Percentiles rank a stretch among this genome's conserved stretches.
These are phyloP conservation scores for Carex scoparia DNA, from an alignment of 176 grass and related monocot species.

Conservation along the genomic window DNA sequence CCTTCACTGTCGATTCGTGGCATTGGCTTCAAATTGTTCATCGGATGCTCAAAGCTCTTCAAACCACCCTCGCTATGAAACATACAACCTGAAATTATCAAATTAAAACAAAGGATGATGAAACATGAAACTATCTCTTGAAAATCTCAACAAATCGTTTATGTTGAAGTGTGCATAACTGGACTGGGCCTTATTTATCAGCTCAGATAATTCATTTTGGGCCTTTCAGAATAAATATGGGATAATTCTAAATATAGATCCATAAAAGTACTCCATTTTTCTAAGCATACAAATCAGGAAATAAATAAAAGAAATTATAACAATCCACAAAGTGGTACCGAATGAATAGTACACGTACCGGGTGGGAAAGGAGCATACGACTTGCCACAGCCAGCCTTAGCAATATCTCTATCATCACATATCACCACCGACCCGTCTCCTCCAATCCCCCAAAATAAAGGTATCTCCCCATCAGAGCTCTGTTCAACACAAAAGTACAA, in stretches of 20 bases:
- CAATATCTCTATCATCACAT: constrained; percentile 54
- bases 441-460: constrained; percentile 74
- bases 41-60: constrained; percentile 96
- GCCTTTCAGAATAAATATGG: background rate
- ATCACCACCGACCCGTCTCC: constrained; percentile 88
- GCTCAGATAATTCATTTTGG: background rate
- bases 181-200: background rate
- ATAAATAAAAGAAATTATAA: background rate
- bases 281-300: no score
- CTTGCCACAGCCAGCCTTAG: constrained; percentile 62
- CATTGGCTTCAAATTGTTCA: constrained; percentile 77
- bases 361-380: constrained; percentile 81
- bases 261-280: background rate
- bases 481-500: background rate
- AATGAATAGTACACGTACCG: constrained; percentile 18
- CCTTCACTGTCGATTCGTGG: constrained; percentile 91
- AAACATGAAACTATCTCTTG: background rate
- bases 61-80: constrained; percentile 90
- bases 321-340: background rate
- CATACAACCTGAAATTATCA: constrained; percentile 57
- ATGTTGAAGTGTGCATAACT: background rate
- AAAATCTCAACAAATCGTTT: background rate
- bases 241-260: background rate
- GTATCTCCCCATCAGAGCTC: constrained; percentile 46
- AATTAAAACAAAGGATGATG: background rate